Evolutionary conservation across 768 basidiomycete species (phyloP), one percentile per base, ranked within the genome.

Genomic region (Leccinellum rugosiceps): DNA sequence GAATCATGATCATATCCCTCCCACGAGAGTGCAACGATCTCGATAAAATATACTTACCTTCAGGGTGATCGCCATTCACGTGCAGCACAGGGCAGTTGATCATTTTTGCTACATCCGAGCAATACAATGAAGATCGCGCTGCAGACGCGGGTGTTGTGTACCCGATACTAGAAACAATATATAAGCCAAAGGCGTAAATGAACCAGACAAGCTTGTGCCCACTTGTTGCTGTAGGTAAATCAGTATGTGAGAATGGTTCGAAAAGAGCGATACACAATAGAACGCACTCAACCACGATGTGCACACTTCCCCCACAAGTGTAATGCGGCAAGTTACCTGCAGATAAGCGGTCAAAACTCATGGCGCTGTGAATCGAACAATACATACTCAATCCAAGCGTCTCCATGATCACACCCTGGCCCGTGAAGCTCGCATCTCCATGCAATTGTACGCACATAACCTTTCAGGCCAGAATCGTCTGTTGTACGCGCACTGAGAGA

Each of bases 371-470:
- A 34, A 7, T 26, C 9, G 13, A 21, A 25, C n/a, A 19, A 28
- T 6, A 65, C 87, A 51, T 60, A 86, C 91, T 94, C 54, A 96
- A 74, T 6, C 92, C 91, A 31, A 97, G 77, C 17, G 82, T 80
- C 71, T 96, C 94, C 86, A 93, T 94, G 17, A 94, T 83, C 5
- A 96, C 79, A 2, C 94, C 94, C 69, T 96, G 94, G 0, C 94
- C 94, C 0, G 88, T 82, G 67, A 96, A 95, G 57, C 89, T 92
- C 1, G 91, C 93, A 69, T 97, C 94, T 3, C 94, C 94, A 61
- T 96, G 94, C 48, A 97, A 72, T 65, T 94, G 92, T 0, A 96
- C 87, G 60, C 88, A 93, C 83, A 96, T 87, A 3, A 87, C 94
- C 64, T 79, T 82, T 68, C 85, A 53, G 7, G 11, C 14, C 13